These are phyloP conservation scores for Curvularia sp. DNA, from an alignment of 2,329 filamentous ascomycete genomes.

Conservation along the genomic window DNA sequence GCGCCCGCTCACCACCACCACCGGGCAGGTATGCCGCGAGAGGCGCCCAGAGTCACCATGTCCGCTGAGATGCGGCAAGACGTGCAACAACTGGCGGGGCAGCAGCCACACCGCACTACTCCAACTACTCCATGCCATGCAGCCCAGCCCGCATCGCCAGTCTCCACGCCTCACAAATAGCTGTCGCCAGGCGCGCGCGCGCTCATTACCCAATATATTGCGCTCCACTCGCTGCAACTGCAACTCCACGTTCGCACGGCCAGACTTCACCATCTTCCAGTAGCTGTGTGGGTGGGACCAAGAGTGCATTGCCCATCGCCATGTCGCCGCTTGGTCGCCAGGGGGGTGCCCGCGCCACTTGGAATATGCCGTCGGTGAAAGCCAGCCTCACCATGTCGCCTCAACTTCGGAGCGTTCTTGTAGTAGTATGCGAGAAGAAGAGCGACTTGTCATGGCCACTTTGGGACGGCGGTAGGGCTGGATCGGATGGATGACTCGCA, in stretches of 20 bases:
- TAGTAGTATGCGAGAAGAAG: not conserved
- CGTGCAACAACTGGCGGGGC: slow-evolving; percentile 20
- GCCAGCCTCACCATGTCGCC: slow-evolving; percentile 15
- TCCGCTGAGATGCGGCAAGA: slow-evolving; percentile 19
- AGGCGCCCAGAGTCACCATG: slow-evolving; percentile 1
- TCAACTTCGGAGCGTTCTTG: slow-evolving; percentile 10
- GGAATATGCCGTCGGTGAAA: slow-evolving; percentile 13
- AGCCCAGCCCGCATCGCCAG: not conserved
- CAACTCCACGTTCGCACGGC: slow-evolving; percentile 1
- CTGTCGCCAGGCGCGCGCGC: slow-evolving; percentile 12
- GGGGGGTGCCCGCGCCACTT: slow-evolving; percentile 2
- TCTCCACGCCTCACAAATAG: slow-evolving; percentile 7
- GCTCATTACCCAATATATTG: slow-evolving; percentile 14
- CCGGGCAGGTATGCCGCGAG: slow-evolving; percentile 14
- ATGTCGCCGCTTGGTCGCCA: not conserved
- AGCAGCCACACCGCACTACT: slow-evolving; percentile 9
- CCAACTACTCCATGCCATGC: not conserved
- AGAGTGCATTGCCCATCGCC: not conserved
- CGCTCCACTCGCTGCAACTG: slow-evolving; percentile 8
- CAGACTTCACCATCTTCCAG: slow-evolving; percentile 6
- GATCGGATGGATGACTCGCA: slow-evolving; percentile 9
- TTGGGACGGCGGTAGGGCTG: slow-evolving; percentile 1
- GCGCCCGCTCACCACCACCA: not conserved
- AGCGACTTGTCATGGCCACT: not conserved
- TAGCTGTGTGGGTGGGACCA: slow-evolving; percentile 2